These are phyloP conservation scores for Quercus ilex DNA, from an alignment of 306 rosid species.

Conservation along the genomic window DNA sequence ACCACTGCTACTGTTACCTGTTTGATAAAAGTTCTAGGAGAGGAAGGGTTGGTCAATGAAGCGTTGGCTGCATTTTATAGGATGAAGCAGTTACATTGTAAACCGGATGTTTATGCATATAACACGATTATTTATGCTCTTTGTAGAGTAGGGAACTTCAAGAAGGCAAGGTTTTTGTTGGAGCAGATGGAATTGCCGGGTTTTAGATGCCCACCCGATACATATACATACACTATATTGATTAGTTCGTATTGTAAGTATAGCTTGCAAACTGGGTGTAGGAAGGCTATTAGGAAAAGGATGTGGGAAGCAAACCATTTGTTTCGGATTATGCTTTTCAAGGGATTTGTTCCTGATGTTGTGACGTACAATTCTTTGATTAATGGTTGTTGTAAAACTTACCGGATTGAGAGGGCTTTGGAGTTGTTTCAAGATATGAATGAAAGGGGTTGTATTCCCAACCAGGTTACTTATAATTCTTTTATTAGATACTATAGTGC, in stretches of 20 bases:
- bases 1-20: conserved; percentile 67
- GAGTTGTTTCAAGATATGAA: conserved; percentile 84
- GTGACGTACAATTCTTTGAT: conserved; percentile 84
- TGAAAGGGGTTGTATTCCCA: conserved; percentile 60
- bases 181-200: conserved; percentile 94
- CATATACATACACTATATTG: conserved; percentile 63
- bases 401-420: conserved; percentile 60
- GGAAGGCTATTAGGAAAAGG: conserved; percentile 73
- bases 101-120: conserved; percentile 66
- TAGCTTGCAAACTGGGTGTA: conserved; percentile 64
- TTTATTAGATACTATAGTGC: conserved; percentile 73
- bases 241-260: conserved; percentile 69
- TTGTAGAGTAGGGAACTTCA: conserved; percentile 66
- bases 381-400: conserved; percentile 83
- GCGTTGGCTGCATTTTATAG: conserved; percentile 63
- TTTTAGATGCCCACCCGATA: conserved; percentile 73
- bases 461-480: conserved; percentile 65
- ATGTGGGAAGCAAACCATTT: conserved; percentile 81
- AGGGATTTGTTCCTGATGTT: conserved; percentile 74
- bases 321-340: conserved; percentile 77
- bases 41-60: conserved; percentile 65
- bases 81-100: conserved; percentile 71
- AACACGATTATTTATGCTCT: conserved; percentile 60
- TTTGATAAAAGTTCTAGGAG: conserved; percentile 86
- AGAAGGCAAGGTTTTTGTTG: conserved; percentile 61